Base-by-base conservation (phyloP, 139 green algal species). In the Coccomyxa sp. region DNA sequence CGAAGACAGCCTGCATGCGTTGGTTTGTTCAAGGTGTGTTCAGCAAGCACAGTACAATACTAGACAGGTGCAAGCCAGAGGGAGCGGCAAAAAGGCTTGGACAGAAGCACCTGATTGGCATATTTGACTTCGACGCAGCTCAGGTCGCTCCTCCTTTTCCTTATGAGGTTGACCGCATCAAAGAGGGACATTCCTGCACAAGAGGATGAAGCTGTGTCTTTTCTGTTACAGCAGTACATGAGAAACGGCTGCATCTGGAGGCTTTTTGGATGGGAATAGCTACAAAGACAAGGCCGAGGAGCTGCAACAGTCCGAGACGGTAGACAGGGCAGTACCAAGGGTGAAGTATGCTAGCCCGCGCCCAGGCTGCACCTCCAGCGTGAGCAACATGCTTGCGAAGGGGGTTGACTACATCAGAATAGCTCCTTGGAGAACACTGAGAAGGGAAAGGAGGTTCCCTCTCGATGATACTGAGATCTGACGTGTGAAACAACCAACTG, bases 101-200 rank as follows among this genome's bases (percentile, higher is more conserved):
- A 35, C 35, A 3, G 40, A 74, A 8, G 29, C 5, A 41, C n/a
- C n/a, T 44, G 58, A 41, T 34, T 40, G 54, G 34, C 64, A 31
- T 85, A 85, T 37, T 85, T 85, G 36, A 85, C 70, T 50, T 82
- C 81, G 8, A 81, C 81, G 29, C 54, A 78, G 34, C 76, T 55
- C 34, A 69, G 79, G 10, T 41, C 38, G 29, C 31, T 35, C 29
- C 35, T 74, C 7, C 39, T 54, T 9, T 69, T n/a, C 7, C 55
- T 36, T 18, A 75, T 55, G 34, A 68, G 37, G 14, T 16, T 77
- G 16, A 81, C 55, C 36, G 70, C 77, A 33, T 81, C 41, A 18
- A 38, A 70, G 14, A 81, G 31, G 22, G 33, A 22, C n/a, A 68
- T 77, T 24, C 77, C 77, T 81, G 77, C 70, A 64, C 12, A 18